Evolutionary conservation across 163 green algal genomes (phyloP), one percentile per base, ranked within the genome.

Genomic region (Prototheca cutis): DNA sequence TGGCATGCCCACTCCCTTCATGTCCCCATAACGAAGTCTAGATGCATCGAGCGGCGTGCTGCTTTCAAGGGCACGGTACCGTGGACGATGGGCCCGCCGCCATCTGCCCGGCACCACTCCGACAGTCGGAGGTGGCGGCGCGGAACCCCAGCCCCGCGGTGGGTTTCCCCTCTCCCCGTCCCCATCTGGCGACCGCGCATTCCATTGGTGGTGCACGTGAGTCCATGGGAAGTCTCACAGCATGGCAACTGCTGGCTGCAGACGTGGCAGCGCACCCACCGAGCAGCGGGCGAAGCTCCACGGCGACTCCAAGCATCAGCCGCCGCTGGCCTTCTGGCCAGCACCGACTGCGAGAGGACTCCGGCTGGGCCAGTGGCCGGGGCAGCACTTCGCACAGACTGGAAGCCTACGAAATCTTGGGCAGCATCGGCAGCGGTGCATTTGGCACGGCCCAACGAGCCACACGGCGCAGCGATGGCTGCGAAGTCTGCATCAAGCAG

Each of bases 401-500:
- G 32, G 24, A 24, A 28, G 32, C 21, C 30, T 79, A 73, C 58
- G 61, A 75, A 58, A 25, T 70, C 4, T 7, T 64, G 24, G 64
- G 67, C 31, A 64, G 70, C 45, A 59, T 82, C 4, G 74, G 74
- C 2, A 51, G 61, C 8, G 74, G 74, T 24, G 74, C 74, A 1
- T 82, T 82, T 71, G 74, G 74, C 21, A 53, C 54, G 3, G 74
- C 68, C 4, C 17, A 69, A 13, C 59, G 59, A 28, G 70, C 60
- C 17, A 30, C 56, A 39, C 67, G 71, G 23, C 65, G 64, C 0
- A 53, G 17, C 15, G 65, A 72, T 49, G 42, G 53, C 33, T 6
- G 18, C 23, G 2, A 29, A 6, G 63, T 74, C 15, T 68, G 56
- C 52, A n/a, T 69, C 54, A 73, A 73, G 31, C 40, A 54, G n/a